A percentile compares a stretch with the other conserved stretches of the same genome.
These are phyloP conservation scores for Pythium brassicae DNA, from an alignment of 352 stramenopile genomes.

Conservation along the genomic window DNA sequence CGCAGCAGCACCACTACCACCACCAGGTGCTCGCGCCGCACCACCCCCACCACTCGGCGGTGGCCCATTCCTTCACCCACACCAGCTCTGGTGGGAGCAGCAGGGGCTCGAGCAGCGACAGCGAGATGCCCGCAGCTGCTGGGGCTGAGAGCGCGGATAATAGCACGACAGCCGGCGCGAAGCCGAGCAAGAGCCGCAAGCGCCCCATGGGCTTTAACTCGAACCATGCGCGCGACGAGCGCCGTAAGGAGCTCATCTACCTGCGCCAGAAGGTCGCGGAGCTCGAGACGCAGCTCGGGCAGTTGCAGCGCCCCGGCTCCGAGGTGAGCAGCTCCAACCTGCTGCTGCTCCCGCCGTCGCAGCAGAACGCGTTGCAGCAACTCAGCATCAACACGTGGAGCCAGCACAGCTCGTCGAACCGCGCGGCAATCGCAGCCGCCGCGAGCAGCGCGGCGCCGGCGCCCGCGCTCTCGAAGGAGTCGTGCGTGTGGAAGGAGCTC, in stretches of 20 bases:
- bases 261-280: conserved; percentile 9
- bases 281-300: conserved; percentile 14
- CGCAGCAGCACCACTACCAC: neutral
- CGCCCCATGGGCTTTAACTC: conserved; percentile 21
- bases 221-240: conserved; percentile 10
- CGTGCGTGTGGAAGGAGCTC: conserved; percentile 15
- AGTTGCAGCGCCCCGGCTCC: conserved; percentile 17
- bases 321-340: conserved; percentile 5
- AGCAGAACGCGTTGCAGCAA: conserved; percentile 8
- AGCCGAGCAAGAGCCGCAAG: conserved; percentile 21
- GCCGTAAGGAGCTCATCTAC: conserved; percentile 10
- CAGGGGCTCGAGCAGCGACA: conserved; percentile 3
- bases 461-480: conserved; percentile 12
- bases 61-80: neutral
- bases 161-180: conserved; percentile 16
- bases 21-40: neutral
- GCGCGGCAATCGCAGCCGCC: conserved; percentile 6
- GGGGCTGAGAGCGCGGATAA: too few species aligned
- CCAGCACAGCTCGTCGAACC: conserved; percentile 13
- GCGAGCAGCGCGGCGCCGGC: neutral
- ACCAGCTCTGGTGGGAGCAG: neutral
- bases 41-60: neutral
- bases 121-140: conserved; percentile 15
- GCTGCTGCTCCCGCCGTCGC: conserved; percentile 1
- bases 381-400: conserved; percentile 10